Evolutionary conservation across 331 rosid genomes (phyloP).

Genomic region (Ulmus americana): DNA sequence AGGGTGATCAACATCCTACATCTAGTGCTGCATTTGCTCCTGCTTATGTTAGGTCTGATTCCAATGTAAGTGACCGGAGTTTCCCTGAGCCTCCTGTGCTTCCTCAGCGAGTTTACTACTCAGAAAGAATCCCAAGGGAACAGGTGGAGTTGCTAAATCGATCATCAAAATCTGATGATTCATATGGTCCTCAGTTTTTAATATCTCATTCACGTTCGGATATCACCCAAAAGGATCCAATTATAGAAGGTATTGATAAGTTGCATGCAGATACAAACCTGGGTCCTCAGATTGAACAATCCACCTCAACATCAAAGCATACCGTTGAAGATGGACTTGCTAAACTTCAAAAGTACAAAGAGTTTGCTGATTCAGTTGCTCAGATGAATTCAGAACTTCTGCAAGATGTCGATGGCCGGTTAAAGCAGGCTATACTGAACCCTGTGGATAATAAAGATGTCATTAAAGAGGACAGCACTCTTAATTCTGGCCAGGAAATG

Average conservation of each 20-base stretch:
- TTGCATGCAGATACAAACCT: conserved; percentile 36
- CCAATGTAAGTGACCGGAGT: conserved; percentile 54
- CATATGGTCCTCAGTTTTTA: conserved; percentile 44
- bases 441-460: conserved; percentile 34
- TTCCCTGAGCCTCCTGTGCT: conserved; percentile 54
- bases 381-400: conserved; percentile 42
- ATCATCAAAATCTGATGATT: conserved; percentile 77
- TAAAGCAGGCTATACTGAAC: conserved; percentile 31
- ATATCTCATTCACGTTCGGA: conserved; percentile 52
- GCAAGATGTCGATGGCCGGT: conserved; percentile 37
- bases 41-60: conserved; percentile 42
- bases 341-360: conserved; percentile 43
- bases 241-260: conserved; percentile 37
- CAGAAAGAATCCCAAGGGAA: conserved; percentile 87
- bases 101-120: conserved; percentile 68
- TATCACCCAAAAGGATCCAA: conserved; percentile 30
- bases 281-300: conserved; percentile 30
- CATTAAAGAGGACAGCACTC: conserved; percentile 33
- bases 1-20: conserved; percentile 40
- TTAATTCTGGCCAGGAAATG: conserved; percentile 31
- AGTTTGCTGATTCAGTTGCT: conserved; percentile 41
- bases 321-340: conserved; percentile 44
- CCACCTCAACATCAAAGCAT: conserved; percentile 33
- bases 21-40: conserved; percentile 41
- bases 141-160: conserved; percentile 66